These are phyloP conservation scores for Lentinula guzmanii DNA, from an alignment of 768 basidiomycete genomes.

Conservation along the genomic window DNA sequence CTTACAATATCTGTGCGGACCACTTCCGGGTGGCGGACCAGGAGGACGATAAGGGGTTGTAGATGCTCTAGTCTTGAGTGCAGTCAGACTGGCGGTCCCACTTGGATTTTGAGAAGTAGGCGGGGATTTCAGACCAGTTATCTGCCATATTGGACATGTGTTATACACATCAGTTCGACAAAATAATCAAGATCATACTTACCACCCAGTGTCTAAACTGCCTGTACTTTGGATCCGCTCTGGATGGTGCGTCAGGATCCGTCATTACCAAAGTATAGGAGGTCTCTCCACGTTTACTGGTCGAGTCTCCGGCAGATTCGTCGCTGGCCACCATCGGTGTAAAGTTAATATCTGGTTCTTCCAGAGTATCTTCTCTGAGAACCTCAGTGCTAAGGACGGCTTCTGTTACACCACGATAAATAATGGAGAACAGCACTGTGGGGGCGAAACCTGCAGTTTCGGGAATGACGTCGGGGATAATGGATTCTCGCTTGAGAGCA, in stretches of 20 bases:
- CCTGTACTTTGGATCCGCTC: conserved; percentile 38
- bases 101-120: conserved; percentile 11
- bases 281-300: conserved; percentile 17
- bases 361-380: conserved; percentile 27
- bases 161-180: not conserved
- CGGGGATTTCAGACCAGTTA: conserved; percentile 30
- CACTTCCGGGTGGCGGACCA: conserved; percentile 46
- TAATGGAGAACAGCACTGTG: conserved; percentile 36
- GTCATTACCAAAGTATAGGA: conserved; percentile 52
- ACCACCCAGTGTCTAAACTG: conserved; percentile 58
- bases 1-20: conserved; percentile 55
- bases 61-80: conserved; percentile 37
- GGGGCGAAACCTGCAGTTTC: conserved; percentile 23
- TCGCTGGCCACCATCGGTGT: conserved; percentile 25
- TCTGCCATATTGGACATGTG: conserved; percentile 12
- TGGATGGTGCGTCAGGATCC: conserved; percentile 55
- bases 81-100: conserved; percentile 25
- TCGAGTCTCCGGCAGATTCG: not conserved
- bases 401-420: conserved; percentile 35
- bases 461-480: conserved; percentile 44
- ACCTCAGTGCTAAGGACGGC: conserved; percentile 25
- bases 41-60: conserved; percentile 54
- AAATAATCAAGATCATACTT: conserved; percentile 9
- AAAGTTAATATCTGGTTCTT: conserved; percentile 46
- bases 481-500: conserved; percentile 27